Evolutionary conservation across 768 basidiomycete genomes (phyloP).

Genomic region (Rhodotorula babjevae): DNA sequence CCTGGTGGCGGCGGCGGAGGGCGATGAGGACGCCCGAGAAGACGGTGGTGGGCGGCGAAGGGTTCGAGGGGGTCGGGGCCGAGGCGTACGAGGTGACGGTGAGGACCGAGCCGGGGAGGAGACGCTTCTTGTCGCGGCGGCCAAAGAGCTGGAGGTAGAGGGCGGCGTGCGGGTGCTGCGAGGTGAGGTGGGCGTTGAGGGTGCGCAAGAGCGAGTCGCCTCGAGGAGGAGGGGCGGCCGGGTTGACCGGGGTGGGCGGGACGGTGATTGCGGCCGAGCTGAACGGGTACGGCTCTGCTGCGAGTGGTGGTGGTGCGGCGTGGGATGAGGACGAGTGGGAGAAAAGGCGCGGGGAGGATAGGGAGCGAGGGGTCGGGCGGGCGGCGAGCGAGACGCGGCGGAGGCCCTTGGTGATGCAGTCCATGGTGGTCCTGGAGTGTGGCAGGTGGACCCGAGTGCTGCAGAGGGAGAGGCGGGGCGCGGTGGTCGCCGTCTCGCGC

Average conservation of each 20-base stretch:
- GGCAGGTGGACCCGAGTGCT: not conserved
- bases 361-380: not conserved
- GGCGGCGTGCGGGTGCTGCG: slow-evolving; percentile 15
- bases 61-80: slow-evolving; percentile 54
- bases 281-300: slow-evolving; percentile 22
- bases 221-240: not conserved
- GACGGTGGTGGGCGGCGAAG: slow-evolving; percentile 37
- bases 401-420: not conserved
- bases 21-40: slow-evolving; percentile 87
- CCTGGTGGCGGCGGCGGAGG: slow-evolving; percentile 63
- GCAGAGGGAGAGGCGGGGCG: not conserved
- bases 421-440: not conserved
- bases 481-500: no score
- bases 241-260: not conserved
- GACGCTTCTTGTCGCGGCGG: slow-evolving; percentile 61
- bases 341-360: not conserved
- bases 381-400: not conserved
- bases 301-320: not conserved
- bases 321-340: not conserved
- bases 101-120: slow-evolving; percentile 80
- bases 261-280: not conserved
- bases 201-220: slow-evolving; percentile 33
- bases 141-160: slow-evolving; percentile 59
- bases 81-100: slow-evolving; percentile 71
- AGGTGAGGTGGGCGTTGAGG: slow-evolving; percentile 32